phyloP scores from a whole-genome alignment of 352 stramenopile species.

The Phytophthora capsici region DNA sequence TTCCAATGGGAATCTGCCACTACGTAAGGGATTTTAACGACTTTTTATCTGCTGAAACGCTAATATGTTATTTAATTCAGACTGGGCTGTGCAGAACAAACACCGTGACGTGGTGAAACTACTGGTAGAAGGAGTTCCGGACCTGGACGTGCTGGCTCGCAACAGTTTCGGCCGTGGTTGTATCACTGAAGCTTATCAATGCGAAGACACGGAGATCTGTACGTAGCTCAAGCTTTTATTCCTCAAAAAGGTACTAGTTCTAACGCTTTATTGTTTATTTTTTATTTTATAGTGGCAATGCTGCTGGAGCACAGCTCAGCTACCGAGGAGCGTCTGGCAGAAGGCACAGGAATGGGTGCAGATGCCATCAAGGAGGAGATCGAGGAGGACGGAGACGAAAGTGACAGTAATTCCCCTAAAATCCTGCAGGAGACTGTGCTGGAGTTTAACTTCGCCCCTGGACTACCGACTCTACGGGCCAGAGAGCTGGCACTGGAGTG shows the following conservation, averaged over 20 bases:
- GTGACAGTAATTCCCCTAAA: conserved; percentile 50
- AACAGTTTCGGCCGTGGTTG: conserved; percentile 85
- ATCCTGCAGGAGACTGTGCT: conserved; percentile 86
- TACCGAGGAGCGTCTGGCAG: conserved; percentile 76
- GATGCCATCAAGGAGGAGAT: conserved; percentile 71
- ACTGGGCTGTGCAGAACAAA: conserved; percentile 90
- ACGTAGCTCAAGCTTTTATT: conserved; percentile 30
- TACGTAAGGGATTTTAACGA: conserved; percentile 54
- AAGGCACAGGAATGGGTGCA: conserved; percentile 76
- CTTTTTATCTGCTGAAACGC: background rate
- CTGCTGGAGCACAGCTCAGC: conserved; percentile 84
- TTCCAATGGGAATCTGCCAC: conserved; percentile 72
- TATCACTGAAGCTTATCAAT: conserved; percentile 85
- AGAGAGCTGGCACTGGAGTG: conserved; percentile 86
- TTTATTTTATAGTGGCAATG: conserved; percentile 52
- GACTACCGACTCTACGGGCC: conserved; percentile 66
- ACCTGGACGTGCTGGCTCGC: conserved; percentile 84
- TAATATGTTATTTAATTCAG: conserved; percentile 34
- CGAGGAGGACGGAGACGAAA: conserved; percentile 64
- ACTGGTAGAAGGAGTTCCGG: conserved; percentile 62
- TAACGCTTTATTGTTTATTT: conserved; percentile 1
- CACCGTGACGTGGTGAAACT: conserved; percentile 83
- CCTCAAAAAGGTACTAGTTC: too few relatives aligned
- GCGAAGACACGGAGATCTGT: conserved; percentile 87
- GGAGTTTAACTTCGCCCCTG: conserved; percentile 74